Base-by-base conservation (phyloP, 148 eudicot genomes). In the Bassia scoparia region DNA sequence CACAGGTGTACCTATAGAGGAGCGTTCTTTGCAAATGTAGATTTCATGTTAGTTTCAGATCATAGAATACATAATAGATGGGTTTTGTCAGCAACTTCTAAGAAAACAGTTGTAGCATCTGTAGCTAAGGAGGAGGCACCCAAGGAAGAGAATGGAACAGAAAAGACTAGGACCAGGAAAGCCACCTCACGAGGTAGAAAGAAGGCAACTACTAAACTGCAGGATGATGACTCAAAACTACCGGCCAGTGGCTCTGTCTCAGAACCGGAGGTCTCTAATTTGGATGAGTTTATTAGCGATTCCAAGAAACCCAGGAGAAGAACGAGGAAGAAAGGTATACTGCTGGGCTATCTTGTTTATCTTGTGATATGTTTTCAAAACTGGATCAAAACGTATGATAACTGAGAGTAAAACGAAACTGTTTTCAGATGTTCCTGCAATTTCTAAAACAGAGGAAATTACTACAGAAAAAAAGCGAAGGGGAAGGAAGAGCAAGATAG, bases 1-100 rank as follows among this genome's bases (percentile, higher is more conserved):
- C 74, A 74, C 88, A 90, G 97, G 87, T 90, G 90, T 85, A 85
- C 83, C 69, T 77, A 82, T 34, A 87, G 81, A 75, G 72, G 78
- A 79, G 80, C 77, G 41, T 41, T 46, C 16, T 54, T 77, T 53
- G 87, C 84, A 52, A 73, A 74, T 29, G 77, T 82, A 38, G 73
- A 78, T 24, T 71, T 85, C 37, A 56, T 89, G 79, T 79, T 77
- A 76, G 73, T 84, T 79, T 84, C 72, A 43, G 83, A 84, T 65
- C 66, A 71, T 69, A 69, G 74, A 77, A 34, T 72, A 30, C 83
- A 61, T n/a, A 78, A 76, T 77, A 79, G 83, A 73, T 84, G 74
- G 75, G 72, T 75, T 54, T 58, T 83, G 30, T 78, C 82, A 65
- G 84, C 87, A 18, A 79, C 78, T 62, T 81, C 97, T 78, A 83